Conservation (phyloP, 176 grass and related monocot species). For the Bonia amplexicaulis region DNA sequence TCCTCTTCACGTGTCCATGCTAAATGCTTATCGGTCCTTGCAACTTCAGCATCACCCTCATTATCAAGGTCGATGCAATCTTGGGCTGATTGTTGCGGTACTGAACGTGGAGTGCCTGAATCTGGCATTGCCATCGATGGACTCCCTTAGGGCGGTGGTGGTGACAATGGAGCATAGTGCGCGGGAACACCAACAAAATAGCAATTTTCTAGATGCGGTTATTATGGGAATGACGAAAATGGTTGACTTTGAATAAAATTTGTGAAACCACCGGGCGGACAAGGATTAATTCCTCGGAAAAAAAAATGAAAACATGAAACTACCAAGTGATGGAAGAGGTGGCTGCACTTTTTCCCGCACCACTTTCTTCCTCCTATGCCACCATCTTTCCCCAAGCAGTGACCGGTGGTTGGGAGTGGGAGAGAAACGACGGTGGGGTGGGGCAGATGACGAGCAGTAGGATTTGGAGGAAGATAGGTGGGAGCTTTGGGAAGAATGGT, state of each 20-base stretch:
- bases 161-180: background rate
- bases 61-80: background rate
- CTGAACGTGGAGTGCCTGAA: background rate
- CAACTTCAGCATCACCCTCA: background rate
- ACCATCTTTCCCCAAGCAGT: too few relatives aligned
- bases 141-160: background rate
- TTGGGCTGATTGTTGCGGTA: background rate
- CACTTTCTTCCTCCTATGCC: too few relatives aligned
- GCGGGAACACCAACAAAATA: background rate
- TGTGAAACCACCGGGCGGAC: background rate
- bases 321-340: too few relatives aligned
- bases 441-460: too few relatives aligned
- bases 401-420: too few relatives aligned
- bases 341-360: too few relatives aligned
- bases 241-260: background rate
- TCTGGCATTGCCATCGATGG: background rate
- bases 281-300: background rate
- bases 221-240: background rate
- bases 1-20: too few relatives aligned
- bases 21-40: too few relatives aligned
- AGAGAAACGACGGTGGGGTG: too few relatives aligned
- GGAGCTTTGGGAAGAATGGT: too few relatives aligned
- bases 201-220: background rate
- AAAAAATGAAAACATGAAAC: too few relatives aligned
- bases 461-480: too few relatives aligned